Conservation (phyloP, 257 asterid genomes). For the Solanum infundibuliforme region DNA sequence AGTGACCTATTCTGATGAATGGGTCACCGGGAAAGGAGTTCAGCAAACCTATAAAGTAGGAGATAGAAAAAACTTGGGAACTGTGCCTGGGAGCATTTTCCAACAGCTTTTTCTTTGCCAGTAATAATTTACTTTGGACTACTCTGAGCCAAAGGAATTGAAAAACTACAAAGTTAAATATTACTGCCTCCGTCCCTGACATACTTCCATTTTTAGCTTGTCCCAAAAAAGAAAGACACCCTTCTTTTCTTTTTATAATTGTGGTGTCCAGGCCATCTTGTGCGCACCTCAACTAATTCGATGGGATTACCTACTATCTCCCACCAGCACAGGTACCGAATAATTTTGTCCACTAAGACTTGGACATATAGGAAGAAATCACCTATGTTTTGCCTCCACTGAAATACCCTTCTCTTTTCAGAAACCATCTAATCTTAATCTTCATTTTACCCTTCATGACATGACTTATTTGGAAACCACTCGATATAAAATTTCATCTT, state of each 20-base stretch:
- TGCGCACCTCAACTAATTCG: neutral
- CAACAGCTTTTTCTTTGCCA: neutral
- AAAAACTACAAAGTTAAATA: neutral
- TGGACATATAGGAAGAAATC: neutral
- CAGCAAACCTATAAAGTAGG: neutral
- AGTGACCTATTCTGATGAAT: neutral
- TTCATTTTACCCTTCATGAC: neutral
- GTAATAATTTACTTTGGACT: neutral
- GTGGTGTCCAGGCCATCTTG: neutral
- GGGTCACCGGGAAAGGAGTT: neutral
- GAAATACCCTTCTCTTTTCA: neutral
- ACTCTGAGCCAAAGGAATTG: neutral
- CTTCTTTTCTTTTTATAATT: neutral
- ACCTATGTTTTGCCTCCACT: neutral
- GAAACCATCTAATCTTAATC: neutral
- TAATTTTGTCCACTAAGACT: neutral
- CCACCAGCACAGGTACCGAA: neutral
- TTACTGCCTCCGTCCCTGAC: neutral
- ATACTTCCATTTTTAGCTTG: neutral
- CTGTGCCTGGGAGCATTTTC: neutral
- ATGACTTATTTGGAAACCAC: neutral
- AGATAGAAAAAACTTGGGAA: neutral
- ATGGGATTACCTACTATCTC: neutral
- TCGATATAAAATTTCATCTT: neutral
- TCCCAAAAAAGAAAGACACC: neutral